Conservation (phyloP, 1,284 basidiomycete species). For the Ustilago vetiveriae region DNA sequence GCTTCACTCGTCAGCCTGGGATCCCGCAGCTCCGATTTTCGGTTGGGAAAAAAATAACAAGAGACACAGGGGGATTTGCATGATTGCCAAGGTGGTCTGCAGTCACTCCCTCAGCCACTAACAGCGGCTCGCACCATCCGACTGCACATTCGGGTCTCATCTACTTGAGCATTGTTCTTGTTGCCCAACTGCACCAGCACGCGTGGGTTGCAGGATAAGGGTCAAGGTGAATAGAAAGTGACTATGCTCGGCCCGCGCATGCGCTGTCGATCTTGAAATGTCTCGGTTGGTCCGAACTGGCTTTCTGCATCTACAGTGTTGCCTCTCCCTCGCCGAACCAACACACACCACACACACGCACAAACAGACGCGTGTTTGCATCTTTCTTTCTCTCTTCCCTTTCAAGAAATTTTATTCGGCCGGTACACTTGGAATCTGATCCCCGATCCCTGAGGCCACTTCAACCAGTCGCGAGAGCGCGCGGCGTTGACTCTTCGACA, state of each 20-base stretch:
- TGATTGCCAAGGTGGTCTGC: background rate
- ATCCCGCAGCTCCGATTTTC: no score
- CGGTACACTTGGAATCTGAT: constrained; percentile 4
- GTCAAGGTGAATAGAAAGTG: background rate
- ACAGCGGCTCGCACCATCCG: no score
- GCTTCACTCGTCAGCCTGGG: no score
- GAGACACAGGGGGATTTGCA: constrained; percentile 12
- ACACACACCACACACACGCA: background rate
- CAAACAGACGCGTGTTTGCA: constrained; percentile 1
- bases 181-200: background rate
- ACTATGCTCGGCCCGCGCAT: constrained; percentile 16
- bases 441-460: constrained; percentile 11
- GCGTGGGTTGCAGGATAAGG: background rate
- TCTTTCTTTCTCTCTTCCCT: no score
- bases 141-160: no score
- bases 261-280: constrained; percentile 40
- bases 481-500: no score
- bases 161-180: no score
- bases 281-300: constrained; percentile 16
- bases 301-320: no score
- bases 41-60: constrained; percentile 16
- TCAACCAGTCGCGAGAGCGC: constrained; percentile 34
- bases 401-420: constrained; percentile 4
- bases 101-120: no score
- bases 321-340: background rate